Percentiles rank a stretch among this genome's conserved stretches.
Conservation (phyloP, 2,329 filamentous ascomycete genomes). For the Verticillium dahliae region DNA sequence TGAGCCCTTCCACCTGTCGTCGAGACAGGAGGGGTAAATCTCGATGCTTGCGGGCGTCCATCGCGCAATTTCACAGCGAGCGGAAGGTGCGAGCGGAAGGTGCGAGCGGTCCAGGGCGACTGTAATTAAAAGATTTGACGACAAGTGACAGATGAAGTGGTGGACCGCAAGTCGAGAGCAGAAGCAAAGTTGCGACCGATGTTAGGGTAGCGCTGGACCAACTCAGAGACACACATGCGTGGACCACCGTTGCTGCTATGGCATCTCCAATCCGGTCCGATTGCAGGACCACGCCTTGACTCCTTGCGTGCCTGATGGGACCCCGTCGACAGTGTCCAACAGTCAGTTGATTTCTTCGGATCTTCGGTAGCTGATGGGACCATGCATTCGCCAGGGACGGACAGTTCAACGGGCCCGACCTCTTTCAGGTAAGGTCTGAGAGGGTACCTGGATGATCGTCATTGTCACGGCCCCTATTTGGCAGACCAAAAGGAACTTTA, state of each 20-base stretch:
- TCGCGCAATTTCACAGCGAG: background rate
- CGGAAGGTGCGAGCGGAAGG: background rate
- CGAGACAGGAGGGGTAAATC: constrained; percentile 7
- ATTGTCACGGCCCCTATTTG: background rate
- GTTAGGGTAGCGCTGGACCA: background rate
- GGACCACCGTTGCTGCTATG: background rate
- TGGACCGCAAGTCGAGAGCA: background rate
- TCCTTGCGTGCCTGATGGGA: background rate
- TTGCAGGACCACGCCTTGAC: background rate
- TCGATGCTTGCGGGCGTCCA: background rate
- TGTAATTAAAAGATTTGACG: background rate
- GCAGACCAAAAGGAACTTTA: background rate
- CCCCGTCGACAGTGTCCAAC: background rate
- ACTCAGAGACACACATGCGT: background rate
- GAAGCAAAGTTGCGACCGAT: background rate
- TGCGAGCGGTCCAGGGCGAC: background rate
- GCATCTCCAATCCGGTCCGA: background rate
- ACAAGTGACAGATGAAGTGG: background rate
- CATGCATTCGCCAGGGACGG: background rate
- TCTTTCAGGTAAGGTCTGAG: background rate
- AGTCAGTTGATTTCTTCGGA: background rate
- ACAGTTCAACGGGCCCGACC: background rate
- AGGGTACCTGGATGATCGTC: background rate
- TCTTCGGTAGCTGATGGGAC: background rate
- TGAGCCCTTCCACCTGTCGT: constrained; percentile 67